These are phyloP conservation scores for Alternaria gansuensis DNA, from an alignment of 2,329 filamentous ascomycete species.

Conservation along the genomic window DNA sequence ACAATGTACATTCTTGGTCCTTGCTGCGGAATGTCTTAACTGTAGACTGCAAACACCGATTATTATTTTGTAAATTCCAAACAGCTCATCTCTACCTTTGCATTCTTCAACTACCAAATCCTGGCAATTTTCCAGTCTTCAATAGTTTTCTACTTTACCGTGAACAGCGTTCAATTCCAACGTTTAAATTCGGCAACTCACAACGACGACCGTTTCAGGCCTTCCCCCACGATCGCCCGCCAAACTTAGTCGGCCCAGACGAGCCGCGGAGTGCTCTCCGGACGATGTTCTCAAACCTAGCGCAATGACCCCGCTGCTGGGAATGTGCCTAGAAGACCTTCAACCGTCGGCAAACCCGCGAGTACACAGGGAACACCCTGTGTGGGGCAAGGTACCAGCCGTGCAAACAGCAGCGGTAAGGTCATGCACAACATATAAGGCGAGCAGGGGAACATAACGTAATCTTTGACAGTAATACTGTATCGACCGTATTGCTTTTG, in stretches of 20 bases:
- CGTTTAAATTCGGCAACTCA: not conserved
- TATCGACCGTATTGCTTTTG: not conserved
- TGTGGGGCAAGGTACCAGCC: not conserved
- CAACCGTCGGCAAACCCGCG: not conserved
- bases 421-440: slow-evolving; percentile 7
- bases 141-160: not conserved
- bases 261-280: slow-evolving; percentile 1
- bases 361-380: slow-evolving; percentile 1
- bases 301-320: not conserved
- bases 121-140: not conserved
- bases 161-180: not conserved
- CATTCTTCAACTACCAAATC: not conserved
- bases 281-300: slow-evolving; percentile 12
- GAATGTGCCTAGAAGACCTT: slow-evolving; percentile 1
- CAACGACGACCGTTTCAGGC: slow-evolving; percentile 12
- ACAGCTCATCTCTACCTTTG: not conserved
- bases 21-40: slow-evolving; percentile 2
- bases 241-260: slow-evolving; percentile 11
- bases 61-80: not conserved
- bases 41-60: not conserved
- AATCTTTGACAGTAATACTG: not conserved
- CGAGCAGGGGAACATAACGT: not conserved
- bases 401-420: slow-evolving; percentile 1
- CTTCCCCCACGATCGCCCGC: slow-evolving; percentile 16
- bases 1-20: not conserved